Base-by-base conservation (phyloP, 192 early-diverging fungal genomes). In the Geosiphon pyriformis region DNA sequence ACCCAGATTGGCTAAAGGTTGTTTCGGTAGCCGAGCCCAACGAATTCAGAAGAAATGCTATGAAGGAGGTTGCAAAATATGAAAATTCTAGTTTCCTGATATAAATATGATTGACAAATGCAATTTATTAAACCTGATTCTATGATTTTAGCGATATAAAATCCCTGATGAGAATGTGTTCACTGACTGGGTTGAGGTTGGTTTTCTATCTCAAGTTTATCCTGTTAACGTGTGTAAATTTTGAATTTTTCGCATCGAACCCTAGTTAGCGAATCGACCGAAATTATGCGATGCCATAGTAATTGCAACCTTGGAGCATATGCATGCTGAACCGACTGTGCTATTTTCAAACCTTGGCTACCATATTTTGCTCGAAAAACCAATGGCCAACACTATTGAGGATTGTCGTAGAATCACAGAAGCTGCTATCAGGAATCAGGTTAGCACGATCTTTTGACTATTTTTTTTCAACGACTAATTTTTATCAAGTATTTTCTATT, bases 311-410 rank as follows among this genome's bases (percentile, higher is more conserved):
- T 70, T 78, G 27, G 86, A 88, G 68, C 48, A 67, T 23, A 27
- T 70, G 15, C 84, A 88, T 56, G 68, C 59, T 10, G 80, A 83
- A 22, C 70, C 76, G 10, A 76, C 83, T 0, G 69, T 83, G 7
- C 71, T 61, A 10, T 78, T 88, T 68, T 82, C 83, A 46, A 29
- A 71, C 23, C 58, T 70, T 30, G 78, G 80, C 6, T 86, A 86
- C 66, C 77, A 86, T 59, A 84, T 89, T 23, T 55, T 89, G 61
- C 73, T 83, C 49, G 87, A 89, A 72, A 89, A 89, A 60, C 87
- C 87, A 7, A 84, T 89, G 83, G 77, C 87, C 1, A 70, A 75
- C 4, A 73, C 70, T 1, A 50, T 80, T 17, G 55, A 65, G 11
- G 82, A 85, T 32, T 89, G 87, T 62, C 50, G 63, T 29, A 53